Evolutionary conservation across 176 grass and related monocot genomes (phyloP).

Genomic region (Phoenix dactylifera): DNA sequence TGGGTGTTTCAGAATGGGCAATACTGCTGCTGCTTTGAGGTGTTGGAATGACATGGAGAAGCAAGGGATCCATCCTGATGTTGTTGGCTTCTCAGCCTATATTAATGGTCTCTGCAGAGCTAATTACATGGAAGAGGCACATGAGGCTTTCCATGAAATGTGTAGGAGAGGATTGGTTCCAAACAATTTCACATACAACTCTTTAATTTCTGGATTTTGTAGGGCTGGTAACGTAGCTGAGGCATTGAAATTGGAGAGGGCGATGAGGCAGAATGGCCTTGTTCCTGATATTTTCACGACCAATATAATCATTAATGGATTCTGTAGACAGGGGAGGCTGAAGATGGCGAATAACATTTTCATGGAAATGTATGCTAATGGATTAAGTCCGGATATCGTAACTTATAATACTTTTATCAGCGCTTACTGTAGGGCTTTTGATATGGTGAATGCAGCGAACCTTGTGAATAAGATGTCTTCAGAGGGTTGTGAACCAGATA

Average conservation of each 20-base stretch:
- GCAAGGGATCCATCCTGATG: conserved; percentile 49
- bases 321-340: conserved; percentile 66
- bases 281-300: conserved; percentile 76
- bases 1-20: conserved; percentile 58
- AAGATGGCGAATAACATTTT: conserved; percentile 47
- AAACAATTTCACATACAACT: conserved; percentile 94
- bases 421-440: conserved; percentile 52
- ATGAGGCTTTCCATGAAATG: conserved; percentile 57
- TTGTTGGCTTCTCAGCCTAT: conserved; percentile 78
- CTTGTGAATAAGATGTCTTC: conserved; percentile 75
- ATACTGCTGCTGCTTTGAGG: conserved; percentile 39
- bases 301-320: conserved; percentile 83
- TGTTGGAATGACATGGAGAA: conserved; percentile 68
- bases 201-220: conserved; percentile 68
- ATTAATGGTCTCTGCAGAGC: conserved; percentile 63
- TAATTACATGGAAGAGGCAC: conserved; percentile 55
- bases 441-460: conserved; percentile 48
- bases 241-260: conserved; percentile 44
- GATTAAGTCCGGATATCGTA: conserved; percentile 60
- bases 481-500: conserved; percentile 69
- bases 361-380: conserved; percentile 44
- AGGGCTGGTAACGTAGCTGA: conserved; percentile 48
- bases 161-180: conserved; percentile 61
- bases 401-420: conserved; percentile 91
- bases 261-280: conserved; percentile 74